Base-by-base conservation (phyloP, 371 early-diverging fungal genomes). In the Apophysomyces trapeziformis region DNA sequence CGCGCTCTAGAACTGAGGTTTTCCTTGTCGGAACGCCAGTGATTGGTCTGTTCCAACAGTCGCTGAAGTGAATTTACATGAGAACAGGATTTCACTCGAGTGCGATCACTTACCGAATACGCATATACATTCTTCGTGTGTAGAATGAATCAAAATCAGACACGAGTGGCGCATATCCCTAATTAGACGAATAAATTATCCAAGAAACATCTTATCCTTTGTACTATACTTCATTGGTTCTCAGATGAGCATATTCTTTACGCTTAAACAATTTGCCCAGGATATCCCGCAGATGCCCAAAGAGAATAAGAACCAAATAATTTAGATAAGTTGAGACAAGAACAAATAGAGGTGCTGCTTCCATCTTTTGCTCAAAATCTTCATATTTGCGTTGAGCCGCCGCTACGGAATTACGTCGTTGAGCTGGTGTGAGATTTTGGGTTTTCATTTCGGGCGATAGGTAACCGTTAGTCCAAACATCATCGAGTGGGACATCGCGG, bases 111-210 rank as follows among this genome's bases (percentile, higher is more conserved):
- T 75, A 82, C 82, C 82, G 88, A 71, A 99, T 97, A 61, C 99
- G 90, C 60, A 86, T 79, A 79, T 99, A 99, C 58, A 99, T 80
- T 65, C 96, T 90, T 63, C 99, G 87, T 58, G 93, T 94, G 85
- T 96, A 99, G 82, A 99, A 96, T 70, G 95, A 96, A 71, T 99
- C 96, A 87, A 99, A 95, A 73, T 96, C 96, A 60, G 95, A 90
- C 63, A 93, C 90, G 71, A 96, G 72, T 68, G 99, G 93, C 43
- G 98, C 96, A 81, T 90, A 89, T 41, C 95, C 93, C 90, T 90
- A 50, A 26, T 13, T 45, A 16, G 7, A 21, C n/a, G 21, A 21
- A 16, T 50, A 8, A n/a, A 8, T 50, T 21, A 50, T 50, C 21
- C 21, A 18, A 4, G 5, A 14, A 56, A 5, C 12, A 13, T 12